Evolutionary conservation across 2,329 filamentous ascomycete species (phyloP).

Genomic region (Nemania abortiva): DNA sequence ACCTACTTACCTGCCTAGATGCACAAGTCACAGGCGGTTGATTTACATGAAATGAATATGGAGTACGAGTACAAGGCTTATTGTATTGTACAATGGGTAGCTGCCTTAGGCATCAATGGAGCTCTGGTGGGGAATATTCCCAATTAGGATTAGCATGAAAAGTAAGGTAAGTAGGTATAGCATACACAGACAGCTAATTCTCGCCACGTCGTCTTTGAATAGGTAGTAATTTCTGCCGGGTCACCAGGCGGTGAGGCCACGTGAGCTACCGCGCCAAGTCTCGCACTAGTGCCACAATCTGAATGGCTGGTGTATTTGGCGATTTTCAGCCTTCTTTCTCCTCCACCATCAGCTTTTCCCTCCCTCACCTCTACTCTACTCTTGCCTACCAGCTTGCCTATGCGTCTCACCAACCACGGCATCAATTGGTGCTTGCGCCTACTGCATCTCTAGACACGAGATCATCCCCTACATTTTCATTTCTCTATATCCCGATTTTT

Average conservation of each 20-base stretch:
- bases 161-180: too few relatives aligned
- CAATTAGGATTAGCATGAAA: too few relatives aligned
- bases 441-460: constrained; percentile 17
- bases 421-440: constrained; percentile 34
- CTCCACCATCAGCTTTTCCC: constrained; percentile 38
- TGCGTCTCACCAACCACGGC: constrained; percentile 27
- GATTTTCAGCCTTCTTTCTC: constrained; percentile 44
- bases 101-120: too few relatives aligned
- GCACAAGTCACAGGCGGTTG: too few relatives aligned
- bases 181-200: too few relatives aligned
- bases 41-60: too few relatives aligned
- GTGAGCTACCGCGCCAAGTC: constrained; percentile 18
- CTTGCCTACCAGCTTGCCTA: constrained; percentile 13
- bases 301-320: constrained; percentile 41
- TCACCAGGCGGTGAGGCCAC: constrained; percentile 35
- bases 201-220: background rate
- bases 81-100: too few relatives aligned
- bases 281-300: constrained; percentile 37
- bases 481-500: constrained; percentile 31
- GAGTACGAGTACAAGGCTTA: too few relatives aligned
- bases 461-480: constrained; percentile 8
- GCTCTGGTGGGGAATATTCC: too few relatives aligned
- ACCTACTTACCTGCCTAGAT: too few relatives aligned
- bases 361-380: constrained; percentile 32
- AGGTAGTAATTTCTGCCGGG: constrained; percentile 33